phyloP scores from a whole-genome alignment of 495 filamentous ascomycete genomes.

The Podospora pseudocomata region DNA sequence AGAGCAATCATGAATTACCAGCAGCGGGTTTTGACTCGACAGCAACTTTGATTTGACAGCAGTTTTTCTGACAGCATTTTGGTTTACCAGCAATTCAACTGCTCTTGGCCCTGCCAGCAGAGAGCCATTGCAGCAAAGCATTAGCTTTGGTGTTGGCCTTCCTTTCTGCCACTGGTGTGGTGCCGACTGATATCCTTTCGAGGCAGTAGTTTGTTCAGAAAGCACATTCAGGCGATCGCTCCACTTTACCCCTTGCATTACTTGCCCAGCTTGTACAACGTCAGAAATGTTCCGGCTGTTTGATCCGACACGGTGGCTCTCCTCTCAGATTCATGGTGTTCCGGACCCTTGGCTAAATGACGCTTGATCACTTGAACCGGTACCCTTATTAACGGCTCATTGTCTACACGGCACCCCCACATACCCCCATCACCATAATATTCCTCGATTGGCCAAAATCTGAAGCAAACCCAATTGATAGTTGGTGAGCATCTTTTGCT shows the following conservation, averaged over 20 bases:
- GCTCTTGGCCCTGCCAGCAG: no score
- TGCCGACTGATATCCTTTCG: no score
- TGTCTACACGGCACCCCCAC: slow-evolving; percentile 5
- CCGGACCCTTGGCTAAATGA: slow-evolving; percentile 10
- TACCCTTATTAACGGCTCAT: slow-evolving; percentile 11
- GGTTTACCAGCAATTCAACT: background rate
- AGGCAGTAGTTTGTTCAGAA: no score
- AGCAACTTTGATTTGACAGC: background rate
- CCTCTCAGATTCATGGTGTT: background rate
- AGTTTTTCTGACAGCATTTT: background rate
- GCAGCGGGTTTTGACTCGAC: background rate
- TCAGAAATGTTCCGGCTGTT: background rate
- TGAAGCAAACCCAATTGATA: background rate
- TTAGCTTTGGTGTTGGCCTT: no score
- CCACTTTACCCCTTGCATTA: background rate
- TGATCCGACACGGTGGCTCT: slow-evolving; percentile 6
- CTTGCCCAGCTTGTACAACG: background rate
- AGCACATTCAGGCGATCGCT: no score
- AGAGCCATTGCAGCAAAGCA: no score
- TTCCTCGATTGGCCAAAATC: background rate
- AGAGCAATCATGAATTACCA: no score
- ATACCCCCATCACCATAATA: background rate
- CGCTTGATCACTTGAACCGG: slow-evolving; percentile 11
- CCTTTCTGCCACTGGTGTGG: no score
- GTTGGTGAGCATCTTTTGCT: background rate